Percentiles rank a stretch among this genome's conserved stretches.
Conservation (phyloP, 345 rosid genomes). For the Populus alba region DNA sequence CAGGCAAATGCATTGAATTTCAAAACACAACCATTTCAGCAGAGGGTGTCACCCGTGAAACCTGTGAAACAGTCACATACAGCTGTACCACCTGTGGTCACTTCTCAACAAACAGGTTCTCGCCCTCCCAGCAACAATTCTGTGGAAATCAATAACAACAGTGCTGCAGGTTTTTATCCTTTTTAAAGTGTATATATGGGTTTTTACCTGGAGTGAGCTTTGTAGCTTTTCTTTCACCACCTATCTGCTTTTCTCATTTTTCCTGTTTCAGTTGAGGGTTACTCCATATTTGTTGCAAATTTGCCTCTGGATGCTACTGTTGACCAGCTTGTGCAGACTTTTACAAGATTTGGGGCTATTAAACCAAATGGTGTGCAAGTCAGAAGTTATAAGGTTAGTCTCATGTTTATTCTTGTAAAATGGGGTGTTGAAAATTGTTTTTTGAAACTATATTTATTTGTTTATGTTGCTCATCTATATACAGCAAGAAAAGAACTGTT, state of each 20-base stretch:
- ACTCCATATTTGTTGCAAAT: constrained; percentile 61
- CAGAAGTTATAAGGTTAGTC: constrained; percentile 57
- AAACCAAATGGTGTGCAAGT: constrained; percentile 59
- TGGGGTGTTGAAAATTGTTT: neutral
- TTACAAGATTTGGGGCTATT: constrained; percentile 51
- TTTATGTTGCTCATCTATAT: constrained; percentile 9
- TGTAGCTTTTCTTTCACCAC: neutral
- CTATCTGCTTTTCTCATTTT: neutral
- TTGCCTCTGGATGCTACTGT: constrained; percentile 56
- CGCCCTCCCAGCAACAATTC: constrained; percentile 2
- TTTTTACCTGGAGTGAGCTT: neutral
- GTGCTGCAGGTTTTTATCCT: constrained; percentile 33
- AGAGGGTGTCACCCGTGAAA: constrained; percentile 36
- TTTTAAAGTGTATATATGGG: neutral
- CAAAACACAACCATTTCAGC: constrained; percentile 40
- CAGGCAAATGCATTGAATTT: constrained; percentile 49
- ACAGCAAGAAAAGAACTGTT: constrained; percentile 53
- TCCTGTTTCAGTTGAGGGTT: constrained; percentile 43
- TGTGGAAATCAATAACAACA: constrained; percentile 33
- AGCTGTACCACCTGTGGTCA: constrained; percentile 8
- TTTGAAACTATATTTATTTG: neutral
- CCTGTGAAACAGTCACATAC: constrained; percentile 21
- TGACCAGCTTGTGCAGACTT: constrained; percentile 37
- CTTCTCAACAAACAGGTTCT: neutral
- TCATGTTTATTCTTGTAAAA: neutral